Evolutionary conservation across 1,139 yeast genomes (phyloP).

Genomic region (Spencermartinsiella ligniputridi): DNA sequence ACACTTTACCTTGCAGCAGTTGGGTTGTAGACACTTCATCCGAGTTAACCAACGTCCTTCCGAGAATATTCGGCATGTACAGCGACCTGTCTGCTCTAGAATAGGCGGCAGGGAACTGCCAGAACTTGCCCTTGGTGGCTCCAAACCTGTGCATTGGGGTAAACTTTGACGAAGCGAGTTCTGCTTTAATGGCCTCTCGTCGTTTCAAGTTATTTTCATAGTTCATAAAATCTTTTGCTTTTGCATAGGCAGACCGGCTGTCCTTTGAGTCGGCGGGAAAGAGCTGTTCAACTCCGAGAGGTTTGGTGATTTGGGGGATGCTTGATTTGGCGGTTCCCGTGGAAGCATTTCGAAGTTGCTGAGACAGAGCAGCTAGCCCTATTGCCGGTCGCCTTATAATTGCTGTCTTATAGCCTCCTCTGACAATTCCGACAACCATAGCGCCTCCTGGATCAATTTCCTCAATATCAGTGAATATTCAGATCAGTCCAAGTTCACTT

Average conservation of each 20-base stretch:
- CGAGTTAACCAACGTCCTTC: slow-evolving; percentile 47
- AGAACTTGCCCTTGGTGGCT: slow-evolving; percentile 79
- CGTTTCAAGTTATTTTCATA: slow-evolving; percentile 38
- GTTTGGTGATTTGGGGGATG: background rate
- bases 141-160: slow-evolving; percentile 76
- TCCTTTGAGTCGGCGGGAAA: background rate
- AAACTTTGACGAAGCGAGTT: slow-evolving; percentile 81
- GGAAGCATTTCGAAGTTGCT: background rate
- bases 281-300: background rate
- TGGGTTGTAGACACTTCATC: slow-evolving; percentile 41
- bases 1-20: slow-evolving; percentile 50
- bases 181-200: slow-evolving; percentile 48
- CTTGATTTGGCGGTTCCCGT: background rate
- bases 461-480: no score
- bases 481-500: no score
- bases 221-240: slow-evolving; percentile 42
- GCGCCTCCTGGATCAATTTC: no score
- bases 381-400: no score
- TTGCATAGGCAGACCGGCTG: background rate
- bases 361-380: background rate
- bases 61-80: slow-evolving; percentile 81
- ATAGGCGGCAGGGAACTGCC: slow-evolving; percentile 70
- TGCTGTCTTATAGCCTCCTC: no score
- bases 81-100: slow-evolving; percentile 72
- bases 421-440: no score